phyloP scores from a whole-genome alignment of 257 asterid species.

The Solanum etuberosum region DNA sequence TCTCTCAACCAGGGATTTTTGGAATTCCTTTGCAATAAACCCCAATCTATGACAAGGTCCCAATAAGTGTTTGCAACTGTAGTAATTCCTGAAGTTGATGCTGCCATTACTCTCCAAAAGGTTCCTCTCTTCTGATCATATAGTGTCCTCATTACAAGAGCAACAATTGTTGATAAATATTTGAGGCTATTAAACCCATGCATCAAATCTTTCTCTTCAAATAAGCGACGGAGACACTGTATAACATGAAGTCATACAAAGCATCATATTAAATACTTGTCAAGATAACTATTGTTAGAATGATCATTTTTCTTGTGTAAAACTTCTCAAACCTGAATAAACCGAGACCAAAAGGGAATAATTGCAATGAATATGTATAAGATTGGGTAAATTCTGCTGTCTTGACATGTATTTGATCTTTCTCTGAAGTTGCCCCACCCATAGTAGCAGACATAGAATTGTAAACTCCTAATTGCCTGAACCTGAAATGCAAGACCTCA shows the following conservation, averaged over 20 bases:
- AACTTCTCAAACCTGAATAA: constrained; percentile 42
- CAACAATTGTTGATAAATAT: constrained; percentile 52
- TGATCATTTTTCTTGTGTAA: neutral
- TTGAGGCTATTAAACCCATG: constrained; percentile 51
- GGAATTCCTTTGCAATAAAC: constrained; percentile 40
- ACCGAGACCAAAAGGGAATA: constrained; percentile 61
- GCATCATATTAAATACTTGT: neutral
- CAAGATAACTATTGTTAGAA: neutral
- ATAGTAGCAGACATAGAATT: constrained; percentile 57
- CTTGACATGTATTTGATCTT: constrained; percentile 31
- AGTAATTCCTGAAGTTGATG: constrained; percentile 50
- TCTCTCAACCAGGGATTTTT: constrained; percentile 78
- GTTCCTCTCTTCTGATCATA: constrained; percentile 11
- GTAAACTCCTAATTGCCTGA: constrained; percentile 59
- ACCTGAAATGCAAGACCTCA: constrained; percentile 34
- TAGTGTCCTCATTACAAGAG: constrained; percentile 54
- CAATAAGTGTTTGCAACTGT: constrained; percentile 57
- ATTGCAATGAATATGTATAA: constrained; percentile 41
- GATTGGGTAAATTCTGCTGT: constrained; percentile 4
- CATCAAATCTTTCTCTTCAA: constrained; percentile 35
- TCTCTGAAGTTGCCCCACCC: constrained; percentile 50
- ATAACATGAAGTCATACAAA: neutral
- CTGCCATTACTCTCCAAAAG: constrained; percentile 39
- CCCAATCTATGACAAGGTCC: constrained; percentile 81
- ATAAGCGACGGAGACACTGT: constrained; percentile 63